phyloP scores from a whole-genome alignment of 768 basidiomycete species.

The Mycena vitilis region DNA sequence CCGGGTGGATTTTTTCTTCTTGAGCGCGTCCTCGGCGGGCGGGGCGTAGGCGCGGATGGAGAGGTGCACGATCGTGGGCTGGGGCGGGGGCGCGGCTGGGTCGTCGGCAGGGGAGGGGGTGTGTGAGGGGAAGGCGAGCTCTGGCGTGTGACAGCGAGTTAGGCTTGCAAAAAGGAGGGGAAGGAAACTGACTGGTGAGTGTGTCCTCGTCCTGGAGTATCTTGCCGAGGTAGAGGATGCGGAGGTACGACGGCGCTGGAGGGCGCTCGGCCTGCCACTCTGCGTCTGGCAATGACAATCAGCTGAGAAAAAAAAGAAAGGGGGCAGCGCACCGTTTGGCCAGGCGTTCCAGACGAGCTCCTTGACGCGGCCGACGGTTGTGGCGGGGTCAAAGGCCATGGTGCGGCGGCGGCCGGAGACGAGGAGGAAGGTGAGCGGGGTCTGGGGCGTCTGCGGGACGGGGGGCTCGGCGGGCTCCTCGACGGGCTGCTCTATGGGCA shows the following conservation, averaged over 20 bases:
- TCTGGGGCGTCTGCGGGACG: constrained; percentile 72
- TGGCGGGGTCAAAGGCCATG: constrained; percentile 82
- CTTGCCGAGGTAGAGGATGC: constrained; percentile 81
- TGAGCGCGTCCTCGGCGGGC: constrained; percentile 59
- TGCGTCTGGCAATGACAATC: constrained; percentile 37
- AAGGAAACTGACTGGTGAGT: constrained; percentile 62
- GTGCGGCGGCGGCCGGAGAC: constrained; percentile 75
- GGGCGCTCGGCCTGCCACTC: constrained; percentile 87
- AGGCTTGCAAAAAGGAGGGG: neutral
- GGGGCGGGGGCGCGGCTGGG: constrained; percentile 10
- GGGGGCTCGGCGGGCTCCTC: no score
- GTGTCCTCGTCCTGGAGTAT: constrained; percentile 90
- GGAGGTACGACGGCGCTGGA: constrained; percentile 79
- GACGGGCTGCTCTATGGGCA: no score
- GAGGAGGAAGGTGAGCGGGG: constrained; percentile 76
- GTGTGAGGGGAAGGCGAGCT: constrained; percentile 54
- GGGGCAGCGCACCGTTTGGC: constrained; percentile 68
- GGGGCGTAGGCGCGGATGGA: constrained; percentile 73
- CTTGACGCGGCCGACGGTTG: constrained; percentile 81
- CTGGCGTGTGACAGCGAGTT: constrained; percentile 38
- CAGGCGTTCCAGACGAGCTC: constrained; percentile 88
- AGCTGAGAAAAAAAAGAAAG: neutral
- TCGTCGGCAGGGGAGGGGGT: constrained; percentile 41
- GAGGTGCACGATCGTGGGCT: constrained; percentile 76
- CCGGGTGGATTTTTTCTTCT: constrained; percentile 62